Base-by-base conservation (phyloP, 768 basidiomycete genomes). In the Termitomyces sp. region DNA sequence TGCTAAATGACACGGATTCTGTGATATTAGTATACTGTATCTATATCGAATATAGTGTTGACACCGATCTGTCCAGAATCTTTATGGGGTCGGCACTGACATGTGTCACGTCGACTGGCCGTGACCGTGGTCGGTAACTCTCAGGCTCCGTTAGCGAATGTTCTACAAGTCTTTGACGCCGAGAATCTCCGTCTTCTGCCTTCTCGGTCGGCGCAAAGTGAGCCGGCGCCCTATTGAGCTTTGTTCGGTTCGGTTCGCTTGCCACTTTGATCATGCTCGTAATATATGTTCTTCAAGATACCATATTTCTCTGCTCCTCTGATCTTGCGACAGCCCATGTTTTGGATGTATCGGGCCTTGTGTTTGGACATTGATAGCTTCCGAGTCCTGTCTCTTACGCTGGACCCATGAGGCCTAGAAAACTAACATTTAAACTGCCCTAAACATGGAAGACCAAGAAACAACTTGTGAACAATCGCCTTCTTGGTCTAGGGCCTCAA, bases 401-500 rank as follows among this genome's bases (percentile, higher is more conserved):
- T 91, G 90, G 90, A 89, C 91, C 30, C 82, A 74, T 44, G 55
- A 75, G 6, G 70, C 75, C 8, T 79, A 83, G 10, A 76, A 79
- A 30, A 70, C 77, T 2, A 86, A 87, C 64, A 85, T 87, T 77
- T 90, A 57, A 87, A 89, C 64, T 92, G 90, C 62, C 89, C 90
- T 0, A 89, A 92, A 59, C 1, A 23, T 92, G 90, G 59, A 77
- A 83, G 11, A 73, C 83, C 0, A 63, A 64, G 38, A 91, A 89
- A 65, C 81, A 86, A 65, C 66, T 91, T 47, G 80, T 84, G 61
- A 89, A 86, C 68, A 70, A 82, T 12, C 80, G 73, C 12, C 52
- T 82, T 23, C 60, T 89, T 55, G 70, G 80, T 15, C 56, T 68
- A 1, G 71, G 80, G n/a, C 85, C 87, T 66, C 74, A 87, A 23